Evolutionary conservation across 1,284 basidiomycete species (phyloP), one percentile per base, ranked within the genome.

Genomic region (Rhodotorula mucilaginosa): DNA sequence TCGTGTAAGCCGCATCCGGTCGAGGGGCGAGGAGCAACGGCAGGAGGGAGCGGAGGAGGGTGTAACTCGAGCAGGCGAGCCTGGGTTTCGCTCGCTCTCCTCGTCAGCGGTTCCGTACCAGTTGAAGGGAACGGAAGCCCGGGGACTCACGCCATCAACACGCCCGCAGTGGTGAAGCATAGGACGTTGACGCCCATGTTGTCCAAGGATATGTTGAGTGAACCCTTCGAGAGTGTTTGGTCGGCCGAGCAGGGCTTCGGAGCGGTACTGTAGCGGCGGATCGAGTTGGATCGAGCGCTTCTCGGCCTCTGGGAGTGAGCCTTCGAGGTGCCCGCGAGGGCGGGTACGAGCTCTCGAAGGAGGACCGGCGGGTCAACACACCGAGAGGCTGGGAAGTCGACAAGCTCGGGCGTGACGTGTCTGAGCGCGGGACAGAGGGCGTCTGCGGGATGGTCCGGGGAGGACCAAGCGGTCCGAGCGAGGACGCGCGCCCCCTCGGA

Each of bases 21-120:
- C 0, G 68, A 63, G 0, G 73, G 58, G 21, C 71, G 65, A 0
- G 75, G 39, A 44, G 39, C 10, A 44, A 13, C 10, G 39, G 73
- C 1, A 76, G 65, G 15, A 76, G 71, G 2, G 69, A 74, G 13
- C 73, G 70, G 6, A 76, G 63, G 4, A 63, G 67, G 3, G 73
- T 74, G 46, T 72, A 76, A 6, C 61, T 61, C 15, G 70, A 67
- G 58, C 69, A 72, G 47, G 69, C 23, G 58, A 74, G 58, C 10
- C 74, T 76, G 69, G 34, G 8, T 34, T 34, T 6, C 34, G 34
- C 34, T 34, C 7, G 47, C 39, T 12, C 39, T 44, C 10, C 2
- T 44, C 39, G 39, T 44, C 39, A 44, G 34, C 34, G 34, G 34
- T 34, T 34, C 34, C 34, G 34, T 34, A 34, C 34, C 34, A 34